phyloP scores from a whole-genome alignment of 306 rosid species.

The Echinosophora koreensis region DNA sequence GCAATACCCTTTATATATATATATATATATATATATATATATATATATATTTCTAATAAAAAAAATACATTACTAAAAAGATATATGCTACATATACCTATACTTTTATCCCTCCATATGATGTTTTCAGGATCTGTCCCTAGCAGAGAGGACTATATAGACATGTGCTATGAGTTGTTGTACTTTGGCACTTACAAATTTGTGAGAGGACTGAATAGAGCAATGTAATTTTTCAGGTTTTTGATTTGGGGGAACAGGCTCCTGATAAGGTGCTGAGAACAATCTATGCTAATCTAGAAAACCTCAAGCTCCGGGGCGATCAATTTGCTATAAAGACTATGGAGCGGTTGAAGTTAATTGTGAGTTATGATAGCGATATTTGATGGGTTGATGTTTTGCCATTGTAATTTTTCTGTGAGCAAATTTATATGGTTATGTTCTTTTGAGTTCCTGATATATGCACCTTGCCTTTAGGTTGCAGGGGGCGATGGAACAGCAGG shows the following conservation, averaged over 20 bases:
- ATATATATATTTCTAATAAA: no score
- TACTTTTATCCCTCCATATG: no score
- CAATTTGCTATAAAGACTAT: slow-evolving; percentile 56
- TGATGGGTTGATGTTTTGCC: slow-evolving; percentile 14
- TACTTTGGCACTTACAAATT: background rate
- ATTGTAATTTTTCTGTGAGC: background rate
- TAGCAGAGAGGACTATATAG: background rate
- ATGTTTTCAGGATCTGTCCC: no score
- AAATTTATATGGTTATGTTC: slow-evolving; percentile 37
- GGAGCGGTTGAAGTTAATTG: slow-evolving; percentile 76
- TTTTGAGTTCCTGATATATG: slow-evolving; percentile 38
- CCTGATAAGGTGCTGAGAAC: slow-evolving; percentile 73
- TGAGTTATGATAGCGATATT: slow-evolving; percentile 55
- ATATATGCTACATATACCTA: no score
- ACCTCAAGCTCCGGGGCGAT: slow-evolving; percentile 65
- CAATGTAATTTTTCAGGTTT: slow-evolving; percentile 66
- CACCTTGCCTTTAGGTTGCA: slow-evolving; percentile 72
- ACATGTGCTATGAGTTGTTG: background rate
- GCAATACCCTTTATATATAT: no score
- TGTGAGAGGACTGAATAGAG: slow-evolving; percentile 40
- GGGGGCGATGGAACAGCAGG: slow-evolving; percentile 99
- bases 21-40: no score
- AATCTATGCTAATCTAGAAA: slow-evolving; percentile 70
- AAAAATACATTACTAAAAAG: no score
- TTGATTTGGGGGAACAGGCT: slow-evolving; percentile 83